Conservation (phyloP, 768 basidiomycete species). For the Dioszegia crocea region DNA sequence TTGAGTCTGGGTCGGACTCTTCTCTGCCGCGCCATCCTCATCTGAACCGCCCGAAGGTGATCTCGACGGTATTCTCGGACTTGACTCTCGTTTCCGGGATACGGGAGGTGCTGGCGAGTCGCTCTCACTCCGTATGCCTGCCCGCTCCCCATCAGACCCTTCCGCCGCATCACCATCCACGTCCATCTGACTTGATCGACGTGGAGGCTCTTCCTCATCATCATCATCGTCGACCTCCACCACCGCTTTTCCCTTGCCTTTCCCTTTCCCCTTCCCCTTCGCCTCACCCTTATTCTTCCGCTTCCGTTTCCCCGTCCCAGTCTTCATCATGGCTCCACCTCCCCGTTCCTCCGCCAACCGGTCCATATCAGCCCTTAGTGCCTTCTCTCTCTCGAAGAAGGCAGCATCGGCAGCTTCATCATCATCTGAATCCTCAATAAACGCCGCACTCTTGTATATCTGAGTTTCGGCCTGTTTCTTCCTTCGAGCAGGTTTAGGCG, state of each 20-base stretch:
- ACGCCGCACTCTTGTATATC: conserved; percentile 80
- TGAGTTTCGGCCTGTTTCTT: conserved; percentile 62
- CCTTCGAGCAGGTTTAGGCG: conserved; percentile 41
- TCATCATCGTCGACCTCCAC: conserved; percentile 20
- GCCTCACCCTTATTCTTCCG: conserved; percentile 12
- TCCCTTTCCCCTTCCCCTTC: conserved; percentile 13
- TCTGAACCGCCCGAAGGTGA: not conserved
- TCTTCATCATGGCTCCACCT: conserved; percentile 15
- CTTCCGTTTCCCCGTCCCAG: conserved; percentile 19
- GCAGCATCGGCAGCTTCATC: conserved; percentile 60
- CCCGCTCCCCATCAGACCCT: conserved; percentile 1
- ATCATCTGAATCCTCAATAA: conserved; percentile 88
- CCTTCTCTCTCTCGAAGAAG: conserved; percentile 71
- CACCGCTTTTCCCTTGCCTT: not conserved
- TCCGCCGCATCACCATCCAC: not conserved
- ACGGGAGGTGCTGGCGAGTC: conserved; percentile 8
- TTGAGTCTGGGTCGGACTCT: not conserved
- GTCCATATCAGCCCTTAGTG: conserved; percentile 32
- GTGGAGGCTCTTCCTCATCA: conserved; percentile 14
- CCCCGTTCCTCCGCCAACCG: conserved; percentile 27
- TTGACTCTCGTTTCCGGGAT: conserved; percentile 1
- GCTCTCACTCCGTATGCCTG: conserved; percentile 11
- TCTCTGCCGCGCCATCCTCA: not conserved
- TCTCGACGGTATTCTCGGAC: not conserved
- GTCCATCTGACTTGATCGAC: not conserved